Percentiles rank a stretch among this genome's conserved stretches.
Evolutionary conservation across 371 early-diverging fungal genomes (phyloP).

Genomic region (Phascolomyces articulosus): DNA sequence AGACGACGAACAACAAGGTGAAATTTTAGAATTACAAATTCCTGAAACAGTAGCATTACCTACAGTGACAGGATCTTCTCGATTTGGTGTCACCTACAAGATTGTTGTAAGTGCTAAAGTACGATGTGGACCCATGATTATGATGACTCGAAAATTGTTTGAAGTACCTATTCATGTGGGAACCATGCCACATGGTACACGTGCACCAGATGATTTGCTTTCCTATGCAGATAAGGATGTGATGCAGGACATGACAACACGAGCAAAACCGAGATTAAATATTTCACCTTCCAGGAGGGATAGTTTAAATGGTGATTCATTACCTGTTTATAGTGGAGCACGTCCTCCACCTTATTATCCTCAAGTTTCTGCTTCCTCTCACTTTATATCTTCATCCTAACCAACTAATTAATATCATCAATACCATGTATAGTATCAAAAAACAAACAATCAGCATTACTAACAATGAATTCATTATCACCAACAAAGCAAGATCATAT

Average conservation of each 20-base stretch:
- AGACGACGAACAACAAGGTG: background rate
- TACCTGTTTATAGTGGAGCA: background rate
- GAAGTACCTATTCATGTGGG: conserved; percentile 8
- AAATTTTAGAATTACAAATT: background rate
- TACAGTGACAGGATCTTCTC: conserved; percentile 1
- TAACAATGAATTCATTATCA: too few species aligned
- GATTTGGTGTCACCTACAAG: conserved; percentile 3
- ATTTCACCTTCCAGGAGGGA: background rate
- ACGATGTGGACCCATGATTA: conserved; percentile 2
- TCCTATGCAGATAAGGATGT: conserved; percentile 1
- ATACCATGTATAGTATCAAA: background rate
- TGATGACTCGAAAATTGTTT: conserved; percentile 2
- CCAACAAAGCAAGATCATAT: too few species aligned
- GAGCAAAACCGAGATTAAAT: background rate
- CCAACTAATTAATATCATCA: background rate
- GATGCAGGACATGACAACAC: background rate
- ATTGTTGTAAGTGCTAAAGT: background rate
- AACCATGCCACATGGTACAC: conserved; percentile 8
- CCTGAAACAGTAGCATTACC: background rate
- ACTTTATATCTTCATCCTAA: background rate
- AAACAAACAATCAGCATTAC: too few species aligned
- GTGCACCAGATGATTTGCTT: conserved; percentile 4
- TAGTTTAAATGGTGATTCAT: background rate
- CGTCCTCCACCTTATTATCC: background rate
- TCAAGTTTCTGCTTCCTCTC: too few species aligned